Percentiles rank a stretch among this genome's conserved stretches.
phyloP scores from a whole-genome alignment of 257 asterid genomes.

The Solanum pimpinellifolium region DNA sequence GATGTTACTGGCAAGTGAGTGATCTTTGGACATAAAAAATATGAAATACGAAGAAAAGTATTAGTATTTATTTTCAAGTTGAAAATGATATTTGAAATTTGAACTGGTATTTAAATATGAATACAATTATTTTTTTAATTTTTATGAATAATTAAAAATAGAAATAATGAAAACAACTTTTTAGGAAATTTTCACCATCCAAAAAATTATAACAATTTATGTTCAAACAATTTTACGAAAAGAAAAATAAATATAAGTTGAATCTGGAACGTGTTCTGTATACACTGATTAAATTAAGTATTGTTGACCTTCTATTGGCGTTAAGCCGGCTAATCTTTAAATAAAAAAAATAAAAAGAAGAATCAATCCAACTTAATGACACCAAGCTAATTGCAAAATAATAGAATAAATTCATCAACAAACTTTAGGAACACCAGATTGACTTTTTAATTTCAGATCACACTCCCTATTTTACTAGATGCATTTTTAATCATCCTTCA shows the following conservation, averaged over 20 bases:
- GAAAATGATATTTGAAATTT: neutral
- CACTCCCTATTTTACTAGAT: neutral
- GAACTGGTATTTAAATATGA: neutral
- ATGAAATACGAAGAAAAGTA: neutral
- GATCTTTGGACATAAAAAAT: neutral
- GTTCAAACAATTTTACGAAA: neutral
- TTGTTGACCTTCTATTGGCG: neutral
- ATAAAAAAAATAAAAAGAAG: neutral
- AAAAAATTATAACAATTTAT: neutral
- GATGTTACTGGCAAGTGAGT: neutral
- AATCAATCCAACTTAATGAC: neutral
- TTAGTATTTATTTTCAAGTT: neutral
- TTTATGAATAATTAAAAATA: neutral
- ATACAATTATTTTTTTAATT: neutral
- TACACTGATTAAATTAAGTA: neutral
- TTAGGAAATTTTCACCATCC: neutral
- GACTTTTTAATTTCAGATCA: neutral
- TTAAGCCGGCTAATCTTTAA: neutral
- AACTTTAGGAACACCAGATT: neutral
- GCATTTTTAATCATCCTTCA: neutral
- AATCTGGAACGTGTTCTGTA: neutral
- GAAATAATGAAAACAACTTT: neutral
- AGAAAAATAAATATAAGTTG: neutral
- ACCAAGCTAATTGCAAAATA: neutral
- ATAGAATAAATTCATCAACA: neutral